Base-by-base conservation (phyloP, 768 basidiomycete species). In the Pulveroboletus sp. region DNA sequence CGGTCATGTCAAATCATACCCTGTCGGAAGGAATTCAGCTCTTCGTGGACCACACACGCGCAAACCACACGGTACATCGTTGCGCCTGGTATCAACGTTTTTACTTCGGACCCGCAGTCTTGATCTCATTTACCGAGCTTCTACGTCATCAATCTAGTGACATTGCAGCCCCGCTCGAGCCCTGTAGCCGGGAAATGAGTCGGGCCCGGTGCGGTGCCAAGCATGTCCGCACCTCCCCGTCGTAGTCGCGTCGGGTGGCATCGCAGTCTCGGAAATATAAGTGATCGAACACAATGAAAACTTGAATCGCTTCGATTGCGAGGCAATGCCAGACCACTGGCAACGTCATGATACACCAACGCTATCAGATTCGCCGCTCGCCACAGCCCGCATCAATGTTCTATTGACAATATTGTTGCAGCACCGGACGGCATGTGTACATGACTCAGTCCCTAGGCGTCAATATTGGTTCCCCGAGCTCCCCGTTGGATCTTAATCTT, bases 81-180 rank as follows among this genome's bases (percentile, higher is more conserved):
- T 39, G 38, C 24, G 43, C 52, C 36, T 36, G 43, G 36, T 40
- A 50, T 31, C 50, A 57, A 38, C 50, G 50, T 47, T 43, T 43
- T 48, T 35, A n/a, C 29, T 47, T 60, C 60, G 59, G 60, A 39
- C 0, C 53, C 60, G 57, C 43, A 50, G 57, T 35, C 44, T 29
- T 11, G n/a, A 29, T 29, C 27, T 52, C 47, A 56, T 59, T 43
- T 19, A 5, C 19, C 6, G 36, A 16, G 14, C 16, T 14, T 7
- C 17, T 9, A 25, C 29, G 35, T 48, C 40, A 50, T 32, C 17
- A 27, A 31, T 32, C 25, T 23, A 36, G 19, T 43, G 39, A 24
- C 20, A 33, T 48, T 20, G 31, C 25, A 34, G n/a, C 14, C 35
- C 38, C 8, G 20, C 33, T 27, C 27, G n/a, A n/a, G n/a, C n/a